Evolutionary conservation across 1,284 basidiomycete species (phyloP).

Genomic region (Mycena citricolor): DNA sequence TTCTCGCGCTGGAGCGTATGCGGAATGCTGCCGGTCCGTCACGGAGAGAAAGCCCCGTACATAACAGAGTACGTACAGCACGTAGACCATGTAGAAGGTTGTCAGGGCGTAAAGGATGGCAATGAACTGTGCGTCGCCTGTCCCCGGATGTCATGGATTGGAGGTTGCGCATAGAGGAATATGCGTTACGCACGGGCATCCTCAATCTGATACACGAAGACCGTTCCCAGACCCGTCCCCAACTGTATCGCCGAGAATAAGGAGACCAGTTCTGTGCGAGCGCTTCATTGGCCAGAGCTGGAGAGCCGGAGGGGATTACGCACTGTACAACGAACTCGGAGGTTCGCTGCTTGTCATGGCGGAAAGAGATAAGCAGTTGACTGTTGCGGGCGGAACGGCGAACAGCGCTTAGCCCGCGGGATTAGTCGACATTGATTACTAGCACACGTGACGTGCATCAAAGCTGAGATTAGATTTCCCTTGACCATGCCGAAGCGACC

Average conservation of each 20-base stretch:
- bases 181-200: constrained; percentile 12
- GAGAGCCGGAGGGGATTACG: too few species aligned
- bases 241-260: constrained; percentile 11
- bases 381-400: too few species aligned
- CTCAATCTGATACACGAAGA: constrained; percentile 19
- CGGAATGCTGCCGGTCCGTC: constrained; percentile 12
- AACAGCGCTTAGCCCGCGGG: too few species aligned
- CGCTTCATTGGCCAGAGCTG: too few species aligned
- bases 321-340: too few species aligned
- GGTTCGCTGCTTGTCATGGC: too few species aligned
- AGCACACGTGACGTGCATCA: too few species aligned
- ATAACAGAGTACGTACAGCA: constrained; percentile 10
- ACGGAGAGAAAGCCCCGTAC: not conserved
- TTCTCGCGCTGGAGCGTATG: constrained; percentile 9
- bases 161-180: not conserved
- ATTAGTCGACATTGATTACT: too few species aligned
- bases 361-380: too few species aligned
- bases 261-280: constrained; percentile 13
- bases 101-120: constrained; percentile 14
- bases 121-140: constrained; percentile 21
- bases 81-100: constrained; percentile 20
- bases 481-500: too few species aligned
- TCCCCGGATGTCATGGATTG: not conserved
- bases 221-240: constrained; percentile 11
- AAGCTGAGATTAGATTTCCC: too few species aligned